A percentile compares a stretch with the other conserved stretches of the same genome.
phyloP scores from a whole-genome alignment of 768 basidiomycete species.

The Leccinum rimulosum region DNA sequence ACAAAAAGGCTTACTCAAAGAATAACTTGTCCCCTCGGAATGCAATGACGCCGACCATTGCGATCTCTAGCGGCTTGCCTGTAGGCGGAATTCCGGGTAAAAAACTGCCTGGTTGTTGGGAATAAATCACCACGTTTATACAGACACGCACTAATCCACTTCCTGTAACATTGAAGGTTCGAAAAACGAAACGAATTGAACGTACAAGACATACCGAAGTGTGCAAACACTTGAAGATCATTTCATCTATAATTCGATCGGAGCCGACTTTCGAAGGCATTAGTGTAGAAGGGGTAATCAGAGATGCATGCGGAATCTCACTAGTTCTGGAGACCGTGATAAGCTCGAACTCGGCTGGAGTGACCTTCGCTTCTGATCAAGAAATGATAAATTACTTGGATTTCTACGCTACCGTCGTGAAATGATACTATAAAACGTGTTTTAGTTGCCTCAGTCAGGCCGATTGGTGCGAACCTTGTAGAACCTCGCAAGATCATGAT shows the following conservation, averaged over 20 bases:
- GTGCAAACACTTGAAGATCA: constrained; percentile 43
- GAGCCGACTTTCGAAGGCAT: constrained; percentile 32
- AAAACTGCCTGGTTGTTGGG: constrained; percentile 15
- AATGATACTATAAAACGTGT: constrained; percentile 35
- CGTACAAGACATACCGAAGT: constrained; percentile 29
- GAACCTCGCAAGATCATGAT: constrained; percentile 42
- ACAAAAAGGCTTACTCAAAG: constrained; percentile 37
- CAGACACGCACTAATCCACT: constrained; percentile 37
- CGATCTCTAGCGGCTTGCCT: constrained; percentile 39
- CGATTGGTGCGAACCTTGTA: constrained; percentile 35
- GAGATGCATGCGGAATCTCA: constrained; percentile 14
- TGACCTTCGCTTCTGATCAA: constrained; percentile 29
- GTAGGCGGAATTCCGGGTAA: constrained; percentile 37
- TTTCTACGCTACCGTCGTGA: constrained; percentile 27
- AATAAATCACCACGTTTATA: not conserved
- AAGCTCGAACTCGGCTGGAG: constrained; percentile 40
- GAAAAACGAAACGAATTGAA: not conserved
- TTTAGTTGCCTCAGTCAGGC: not conserved
- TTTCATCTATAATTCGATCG: constrained; percentile 46
- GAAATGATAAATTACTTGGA: not conserved
- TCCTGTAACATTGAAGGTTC: constrained; percentile 28
- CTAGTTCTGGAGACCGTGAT: constrained; percentile 42
- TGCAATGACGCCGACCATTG: constrained; percentile 44
- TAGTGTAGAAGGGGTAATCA: not conserved
- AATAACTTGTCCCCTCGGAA: constrained; percentile 49